Conservation (phyloP, 768 basidiomycete genomes). For the Boletus rex-veris region DNA sequence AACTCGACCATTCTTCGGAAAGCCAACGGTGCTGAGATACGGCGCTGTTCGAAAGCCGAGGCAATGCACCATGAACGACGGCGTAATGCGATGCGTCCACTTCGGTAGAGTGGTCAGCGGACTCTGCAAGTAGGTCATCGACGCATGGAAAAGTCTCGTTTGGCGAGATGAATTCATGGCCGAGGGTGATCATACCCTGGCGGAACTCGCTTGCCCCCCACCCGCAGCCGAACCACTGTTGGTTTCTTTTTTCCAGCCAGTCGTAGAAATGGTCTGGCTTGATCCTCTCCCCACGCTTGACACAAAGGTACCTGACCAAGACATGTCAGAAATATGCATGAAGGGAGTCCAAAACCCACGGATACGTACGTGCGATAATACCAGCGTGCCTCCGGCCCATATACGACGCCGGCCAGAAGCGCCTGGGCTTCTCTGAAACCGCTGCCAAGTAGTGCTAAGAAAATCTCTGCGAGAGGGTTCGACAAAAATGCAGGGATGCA, state of each 20-base stretch:
- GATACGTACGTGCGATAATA: too few species aligned
- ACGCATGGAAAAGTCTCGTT: constrained; percentile 1
- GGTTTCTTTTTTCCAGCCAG: not conserved
- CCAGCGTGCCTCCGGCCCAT: too few species aligned
- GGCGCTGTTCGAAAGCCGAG: not conserved
- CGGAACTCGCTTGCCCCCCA: constrained; percentile 4
- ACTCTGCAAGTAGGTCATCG: not conserved
- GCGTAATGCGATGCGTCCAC: constrained; percentile 2
- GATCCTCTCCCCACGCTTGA: not conserved
- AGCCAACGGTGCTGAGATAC: not conserved
- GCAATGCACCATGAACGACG: not conserved
- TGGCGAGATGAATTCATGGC: constrained; percentile 1
- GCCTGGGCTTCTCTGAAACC: too few species aligned
- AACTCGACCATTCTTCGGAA: not conserved
- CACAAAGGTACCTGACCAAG: constrained; percentile 3
- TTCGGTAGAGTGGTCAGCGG: not conserved
- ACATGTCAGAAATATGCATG: not conserved
- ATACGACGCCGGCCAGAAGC: too few species aligned
- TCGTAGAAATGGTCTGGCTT: not conserved
- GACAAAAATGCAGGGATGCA: too few species aligned
- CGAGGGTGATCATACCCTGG: constrained; percentile 3
- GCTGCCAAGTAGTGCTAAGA: too few species aligned
- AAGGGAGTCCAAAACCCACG: too few species aligned
- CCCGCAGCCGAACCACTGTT: not conserved
- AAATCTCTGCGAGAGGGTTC: too few species aligned